phyloP scores from a whole-genome alignment of 768 basidiomycete species.

The Suillus clintonianus region DNA sequence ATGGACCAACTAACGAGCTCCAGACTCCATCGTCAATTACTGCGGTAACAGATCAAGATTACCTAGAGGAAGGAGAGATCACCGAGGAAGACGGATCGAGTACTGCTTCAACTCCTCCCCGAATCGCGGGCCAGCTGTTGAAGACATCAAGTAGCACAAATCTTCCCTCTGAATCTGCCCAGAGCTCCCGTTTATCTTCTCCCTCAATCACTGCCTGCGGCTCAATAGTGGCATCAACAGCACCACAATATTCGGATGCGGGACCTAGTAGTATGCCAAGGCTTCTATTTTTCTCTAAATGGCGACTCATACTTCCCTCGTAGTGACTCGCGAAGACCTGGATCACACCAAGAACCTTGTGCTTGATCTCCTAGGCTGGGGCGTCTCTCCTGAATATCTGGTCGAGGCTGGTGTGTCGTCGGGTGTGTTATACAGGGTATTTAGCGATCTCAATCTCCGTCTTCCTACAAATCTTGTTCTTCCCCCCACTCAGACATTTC shows the following conservation, averaged over 20 bases:
- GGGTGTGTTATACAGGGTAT: conserved; percentile 39
- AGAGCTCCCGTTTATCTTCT: background rate
- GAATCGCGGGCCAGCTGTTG: background rate
- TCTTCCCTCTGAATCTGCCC: background rate
- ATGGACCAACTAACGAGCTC: background rate
- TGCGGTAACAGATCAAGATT: conserved; percentile 2
- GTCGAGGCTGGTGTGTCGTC: conserved; percentile 45
- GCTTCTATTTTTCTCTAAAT: background rate
- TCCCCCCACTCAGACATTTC: background rate
- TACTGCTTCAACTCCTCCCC: background rate
- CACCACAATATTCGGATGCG: background rate
- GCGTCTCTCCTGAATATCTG: conserved; percentile 50
- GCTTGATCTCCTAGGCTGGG: conserved; percentile 60
- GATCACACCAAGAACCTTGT: conserved; percentile 47
- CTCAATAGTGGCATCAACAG: background rate
- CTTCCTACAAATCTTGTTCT: conserved; percentile 28
- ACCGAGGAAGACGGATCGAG: conserved; percentile 11
- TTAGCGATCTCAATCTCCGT: conserved; percentile 44
- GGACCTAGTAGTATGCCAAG: conserved; percentile 17
- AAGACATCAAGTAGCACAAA: background rate
- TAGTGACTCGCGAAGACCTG: conserved; percentile 45
- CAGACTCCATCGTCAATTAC: background rate
- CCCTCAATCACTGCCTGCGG: background rate
- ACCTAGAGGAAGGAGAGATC: conserved; percentile 26
- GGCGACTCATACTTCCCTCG: background rate